Conservation (phyloP, 129 eudicot species). For the Chrysanthemum lavandulifolium region DNA sequence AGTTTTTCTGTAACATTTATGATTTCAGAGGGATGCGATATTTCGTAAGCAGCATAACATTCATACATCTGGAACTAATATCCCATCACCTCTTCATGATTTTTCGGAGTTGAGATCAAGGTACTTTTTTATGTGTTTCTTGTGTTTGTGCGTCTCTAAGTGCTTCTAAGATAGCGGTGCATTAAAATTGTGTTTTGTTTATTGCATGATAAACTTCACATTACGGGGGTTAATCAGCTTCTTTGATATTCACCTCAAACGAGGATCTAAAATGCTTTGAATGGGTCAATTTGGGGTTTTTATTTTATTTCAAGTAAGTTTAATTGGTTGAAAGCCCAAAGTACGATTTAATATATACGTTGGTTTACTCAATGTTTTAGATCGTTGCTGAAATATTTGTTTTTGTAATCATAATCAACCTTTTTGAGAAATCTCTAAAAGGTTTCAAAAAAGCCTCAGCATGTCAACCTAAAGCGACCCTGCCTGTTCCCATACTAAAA, state of each 20-base stretch:
- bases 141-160: neutral
- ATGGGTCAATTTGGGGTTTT: too few species aligned
- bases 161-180: constrained; percentile 13
- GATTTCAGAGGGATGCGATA: constrained; percentile 66
- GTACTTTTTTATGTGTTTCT: constrained; percentile 35
- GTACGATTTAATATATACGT: too few species aligned
- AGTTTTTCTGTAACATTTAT: neutral
- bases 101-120: constrained; percentile 71
- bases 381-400: too few species aligned
- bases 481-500: too few species aligned
- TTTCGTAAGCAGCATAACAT: constrained; percentile 72
- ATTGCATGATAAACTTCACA: constrained; percentile 10
- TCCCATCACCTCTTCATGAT: constrained; percentile 82
- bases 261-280: neutral
- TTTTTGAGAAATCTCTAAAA: too few species aligned
- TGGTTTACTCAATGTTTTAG: too few species aligned
- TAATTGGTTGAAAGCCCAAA: too few species aligned
- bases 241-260: neutral
- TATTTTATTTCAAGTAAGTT: too few species aligned
- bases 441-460: too few species aligned
- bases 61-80: constrained; percentile 73
- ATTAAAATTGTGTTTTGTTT: neutral
- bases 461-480: too few species aligned
- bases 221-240: neutral
- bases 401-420: too few species aligned